A percentile compares a stretch with the other conserved stretches of the same genome.
phyloP scores from a whole-genome alignment of 139 green algal species.

The Penium margaritaceum region DNA sequence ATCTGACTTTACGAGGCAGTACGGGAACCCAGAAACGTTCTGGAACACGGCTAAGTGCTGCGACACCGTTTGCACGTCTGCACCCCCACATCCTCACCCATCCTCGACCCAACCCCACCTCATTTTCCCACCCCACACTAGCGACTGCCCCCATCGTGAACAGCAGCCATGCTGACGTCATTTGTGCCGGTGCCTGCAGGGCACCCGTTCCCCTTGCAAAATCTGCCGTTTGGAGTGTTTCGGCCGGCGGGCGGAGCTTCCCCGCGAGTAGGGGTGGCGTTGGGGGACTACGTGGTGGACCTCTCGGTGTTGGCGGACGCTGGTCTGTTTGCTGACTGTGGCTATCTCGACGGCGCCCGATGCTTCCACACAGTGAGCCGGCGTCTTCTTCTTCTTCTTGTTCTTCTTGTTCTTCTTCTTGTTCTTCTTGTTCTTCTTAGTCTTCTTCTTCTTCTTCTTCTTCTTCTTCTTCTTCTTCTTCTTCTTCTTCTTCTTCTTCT shows the following conservation, averaged over 20 bases:
- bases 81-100: no score
- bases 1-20: no score
- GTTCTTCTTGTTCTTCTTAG: no score
- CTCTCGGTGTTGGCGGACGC: constrained; percentile 52
- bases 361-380: not conserved
- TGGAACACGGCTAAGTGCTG: no score
- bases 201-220: constrained; percentile 30
- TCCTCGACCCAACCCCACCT: no score
- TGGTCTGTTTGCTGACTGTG: constrained; percentile 33
- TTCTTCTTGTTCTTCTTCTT: not conserved
- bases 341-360: not conserved
- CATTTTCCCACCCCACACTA: no score
- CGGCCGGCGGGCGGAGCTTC: constrained; percentile 1
- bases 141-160: no score
- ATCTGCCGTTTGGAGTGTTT: constrained; percentile 75
- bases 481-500: no score
- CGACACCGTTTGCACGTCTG: no score
- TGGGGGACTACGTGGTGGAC: constrained; percentile 74
- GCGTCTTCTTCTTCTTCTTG: not conserved
- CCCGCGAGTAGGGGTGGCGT: constrained; percentile 56
- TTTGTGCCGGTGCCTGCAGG: constrained; percentile 2
- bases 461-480: no score
- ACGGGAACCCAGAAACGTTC: no score
- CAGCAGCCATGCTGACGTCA: not conserved
- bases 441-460: no score